These are phyloP conservation scores for Penicillium silybi DNA, from an alignment of 495 filamentous ascomycete species.

Conservation along the genomic window DNA sequence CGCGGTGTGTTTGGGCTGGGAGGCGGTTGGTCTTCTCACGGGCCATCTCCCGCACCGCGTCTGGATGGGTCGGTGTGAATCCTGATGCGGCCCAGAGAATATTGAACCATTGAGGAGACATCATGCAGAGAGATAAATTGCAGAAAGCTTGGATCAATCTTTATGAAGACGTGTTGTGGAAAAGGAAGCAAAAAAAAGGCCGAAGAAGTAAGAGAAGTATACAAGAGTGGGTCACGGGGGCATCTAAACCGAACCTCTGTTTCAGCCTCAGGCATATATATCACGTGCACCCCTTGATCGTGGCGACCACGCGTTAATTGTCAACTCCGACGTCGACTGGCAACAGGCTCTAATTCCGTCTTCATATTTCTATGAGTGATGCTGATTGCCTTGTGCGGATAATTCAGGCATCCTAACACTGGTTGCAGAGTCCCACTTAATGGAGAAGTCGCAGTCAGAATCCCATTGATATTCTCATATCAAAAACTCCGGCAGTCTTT, in stretches of 20 bases:
- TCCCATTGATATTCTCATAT: background rate
- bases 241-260: background rate
- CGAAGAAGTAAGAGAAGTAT: background rate
- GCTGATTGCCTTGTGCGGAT: background rate
- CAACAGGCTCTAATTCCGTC: background rate
- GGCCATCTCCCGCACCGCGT: too few species aligned
- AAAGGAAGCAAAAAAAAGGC: background rate
- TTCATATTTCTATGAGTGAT: background rate
- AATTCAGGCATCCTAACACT: background rate
- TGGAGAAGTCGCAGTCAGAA: background rate
- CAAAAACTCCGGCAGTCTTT: background rate
- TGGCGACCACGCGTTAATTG: background rate
- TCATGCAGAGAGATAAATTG: too few species aligned
- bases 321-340: background rate
- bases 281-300: background rate
- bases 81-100: too few species aligned
- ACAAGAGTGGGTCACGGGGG: background rate
- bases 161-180: background rate
- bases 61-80: too few species aligned
- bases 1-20: too few species aligned
- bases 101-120: too few species aligned
- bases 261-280: background rate
- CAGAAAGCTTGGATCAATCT: too few species aligned
- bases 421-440: background rate
- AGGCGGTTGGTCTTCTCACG: too few species aligned